Evolutionary conservation across 208 protist species (phyloP).

Genomic region (Trypanosomatidae sp.): DNA sequence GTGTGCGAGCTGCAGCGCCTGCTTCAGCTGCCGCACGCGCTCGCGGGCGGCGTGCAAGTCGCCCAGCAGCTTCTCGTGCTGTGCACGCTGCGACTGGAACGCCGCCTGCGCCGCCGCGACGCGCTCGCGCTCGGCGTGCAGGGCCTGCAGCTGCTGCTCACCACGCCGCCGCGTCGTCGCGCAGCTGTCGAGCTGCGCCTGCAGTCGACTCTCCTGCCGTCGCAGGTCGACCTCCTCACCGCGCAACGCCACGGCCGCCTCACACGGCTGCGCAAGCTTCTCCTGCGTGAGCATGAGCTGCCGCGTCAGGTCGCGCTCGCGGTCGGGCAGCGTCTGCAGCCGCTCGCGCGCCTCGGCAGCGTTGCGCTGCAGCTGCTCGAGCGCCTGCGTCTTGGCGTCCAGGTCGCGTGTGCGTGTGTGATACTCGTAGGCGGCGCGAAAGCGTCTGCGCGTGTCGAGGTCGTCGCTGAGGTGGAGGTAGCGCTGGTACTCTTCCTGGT

Average conservation of each 20-base stretch:
- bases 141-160: conserved; percentile 15
- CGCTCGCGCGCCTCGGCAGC: conserved; percentile 23
- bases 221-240: conserved; percentile 54
- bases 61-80: conserved; percentile 25
- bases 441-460: conserved; percentile 56
- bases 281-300: conserved; percentile 43
- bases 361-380: conserved; percentile 8
- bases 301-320: conserved; percentile 37
- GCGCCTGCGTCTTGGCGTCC: background rate
- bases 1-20: conserved; percentile 49
- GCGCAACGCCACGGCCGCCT: conserved; percentile 36
- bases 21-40: conserved; percentile 47
- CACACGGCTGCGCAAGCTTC: conserved; percentile 23
- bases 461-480: conserved; percentile 50
- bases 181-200: conserved; percentile 19
- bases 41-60: conserved; percentile 28
- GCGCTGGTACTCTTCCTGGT: conserved; percentile 74
- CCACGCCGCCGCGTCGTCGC: conserved; percentile 33
- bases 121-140: conserved; percentile 39
- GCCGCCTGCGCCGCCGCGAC: conserved; percentile 17
- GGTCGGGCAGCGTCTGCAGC: conserved; percentile 23
- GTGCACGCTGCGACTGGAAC: conserved; percentile 23
- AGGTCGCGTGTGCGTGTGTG: conserved; percentile 6
- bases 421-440: conserved; percentile 67
- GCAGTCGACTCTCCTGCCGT: conserved; percentile 26